Percentiles rank a stretch among this genome's conserved stretches.
phyloP scores from a whole-genome alignment of 2,329 filamentous ascomycete genomes.

The Fusarium oligoseptatum region DNA sequence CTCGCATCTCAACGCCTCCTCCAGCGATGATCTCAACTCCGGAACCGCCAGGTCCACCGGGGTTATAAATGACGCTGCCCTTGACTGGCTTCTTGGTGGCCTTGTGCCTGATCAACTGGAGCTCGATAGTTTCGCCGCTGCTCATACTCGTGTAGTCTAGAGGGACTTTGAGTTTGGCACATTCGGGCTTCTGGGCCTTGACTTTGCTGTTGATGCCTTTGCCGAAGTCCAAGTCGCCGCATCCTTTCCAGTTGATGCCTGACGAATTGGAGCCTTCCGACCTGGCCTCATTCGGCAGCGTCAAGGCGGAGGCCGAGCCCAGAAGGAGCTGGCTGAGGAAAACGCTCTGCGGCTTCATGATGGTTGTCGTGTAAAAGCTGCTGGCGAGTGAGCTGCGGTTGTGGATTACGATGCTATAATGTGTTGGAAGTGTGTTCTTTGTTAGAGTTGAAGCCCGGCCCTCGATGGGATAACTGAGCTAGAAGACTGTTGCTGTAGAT shows the following conservation, averaged over 20 bases:
- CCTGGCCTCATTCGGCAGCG: neutral
- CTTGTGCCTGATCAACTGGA: slow-evolving; percentile 51
- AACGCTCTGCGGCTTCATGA: slow-evolving; percentile 7
- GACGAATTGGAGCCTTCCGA: neutral
- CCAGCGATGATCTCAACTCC: slow-evolving; percentile 18
- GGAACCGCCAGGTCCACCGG: slow-evolving; percentile 52
- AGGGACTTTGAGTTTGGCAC: slow-evolving; percentile 54
- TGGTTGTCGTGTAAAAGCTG: neutral
- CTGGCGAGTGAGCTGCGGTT: neutral
- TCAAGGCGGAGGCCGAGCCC: neutral
- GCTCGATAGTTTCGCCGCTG: slow-evolving; percentile 44
- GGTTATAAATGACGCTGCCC: slow-evolving; percentile 57
- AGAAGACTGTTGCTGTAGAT: neutral
- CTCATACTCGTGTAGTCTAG: slow-evolving; percentile 54
- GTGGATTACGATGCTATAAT: neutral
- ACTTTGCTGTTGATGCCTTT: neutral
- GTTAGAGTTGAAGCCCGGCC: too few species aligned
- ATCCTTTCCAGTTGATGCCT: slow-evolving; percentile 16
- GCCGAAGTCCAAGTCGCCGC: slow-evolving; percentile 18
- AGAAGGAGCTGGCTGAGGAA: slow-evolving; percentile 7
- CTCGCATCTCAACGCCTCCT: neutral
- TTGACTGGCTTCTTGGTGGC: slow-evolving; percentile 48
- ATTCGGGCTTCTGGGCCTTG: slow-evolving; percentile 38
- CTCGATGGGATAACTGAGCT: neutral
- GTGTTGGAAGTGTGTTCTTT: too few species aligned